Conservation (phyloP, 169 alveolate species). For the Hepatocystis sp. region DNA sequence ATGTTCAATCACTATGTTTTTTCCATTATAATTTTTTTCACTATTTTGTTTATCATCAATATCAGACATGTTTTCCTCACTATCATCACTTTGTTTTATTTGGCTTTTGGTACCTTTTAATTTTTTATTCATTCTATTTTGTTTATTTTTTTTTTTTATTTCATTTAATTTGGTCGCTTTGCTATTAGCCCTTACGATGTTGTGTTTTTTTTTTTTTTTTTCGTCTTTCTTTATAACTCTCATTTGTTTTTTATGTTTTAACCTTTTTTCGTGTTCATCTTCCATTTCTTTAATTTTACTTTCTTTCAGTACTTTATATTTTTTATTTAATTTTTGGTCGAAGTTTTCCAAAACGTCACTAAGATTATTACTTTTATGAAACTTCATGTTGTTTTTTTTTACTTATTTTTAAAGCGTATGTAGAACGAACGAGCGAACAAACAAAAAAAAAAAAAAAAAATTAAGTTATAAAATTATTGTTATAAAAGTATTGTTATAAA, state of each 20-base stretch:
- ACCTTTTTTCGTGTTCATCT: slow-evolving; percentile 48
- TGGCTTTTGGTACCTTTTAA: too few species aligned
- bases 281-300: slow-evolving; percentile 39
- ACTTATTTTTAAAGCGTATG: too few species aligned
- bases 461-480: neutral
- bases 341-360: slow-evolving; percentile 27
- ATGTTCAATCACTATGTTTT: neutral
- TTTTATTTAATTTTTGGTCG: slow-evolving; percentile 53
- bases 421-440: too few species aligned
- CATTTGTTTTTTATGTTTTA: slow-evolving; percentile 20
- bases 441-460: too few species aligned
- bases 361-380: slow-evolving; percentile 11
- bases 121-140: neutral
- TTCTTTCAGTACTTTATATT: slow-evolving; percentile 38
- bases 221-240: neutral
- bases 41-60: neutral
- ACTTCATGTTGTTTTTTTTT: slow-evolving; percentile 3
- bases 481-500: neutral
- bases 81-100: too few species aligned
- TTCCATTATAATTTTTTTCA: neutral
- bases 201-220: slow-evolving; percentile 7
- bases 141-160: neutral
- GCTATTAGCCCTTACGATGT: too few species aligned
- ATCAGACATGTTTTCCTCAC: too few species aligned
- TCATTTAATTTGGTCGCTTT: neutral